These are phyloP conservation scores for Byssochlamys sp. DNA, from an alignment of 2,329 filamentous ascomycete genomes.

Conservation along the genomic window DNA sequence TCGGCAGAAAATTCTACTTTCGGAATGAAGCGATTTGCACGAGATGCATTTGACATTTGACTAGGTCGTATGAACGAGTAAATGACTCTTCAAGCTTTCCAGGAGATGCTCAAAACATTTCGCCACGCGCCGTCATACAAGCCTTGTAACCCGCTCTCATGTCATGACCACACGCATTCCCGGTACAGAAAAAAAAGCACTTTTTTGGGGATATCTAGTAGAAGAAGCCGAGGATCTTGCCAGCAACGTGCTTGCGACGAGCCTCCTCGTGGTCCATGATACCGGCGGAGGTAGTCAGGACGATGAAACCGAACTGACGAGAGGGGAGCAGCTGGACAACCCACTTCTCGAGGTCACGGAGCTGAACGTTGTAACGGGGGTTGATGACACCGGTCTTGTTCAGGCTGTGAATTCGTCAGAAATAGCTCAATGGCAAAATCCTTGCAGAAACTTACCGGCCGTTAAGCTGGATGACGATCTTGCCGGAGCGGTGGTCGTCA, in stretches of 20 bases:
- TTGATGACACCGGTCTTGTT: conserved; percentile 99
- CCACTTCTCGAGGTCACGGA: conserved; percentile 98
- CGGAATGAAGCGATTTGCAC: conserved; percentile 3
- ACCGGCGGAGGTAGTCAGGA: conserved; percentile 96
- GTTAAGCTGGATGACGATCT: conserved; percentile 99
- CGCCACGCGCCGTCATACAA: conserved; percentile 15
- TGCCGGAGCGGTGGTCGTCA: conserved; percentile 98
- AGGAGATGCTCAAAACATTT: conserved; percentile 16
- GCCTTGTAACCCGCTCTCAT: conserved; percentile 11
- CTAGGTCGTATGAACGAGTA: conserved; percentile 1
- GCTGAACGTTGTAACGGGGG: conserved; percentile 97
- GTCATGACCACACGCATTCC: conserved; percentile 11
- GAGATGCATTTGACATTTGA: conserved; percentile 8
- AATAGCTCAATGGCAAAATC: conserved; percentile 2
- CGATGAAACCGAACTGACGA: conserved; percentile 99
- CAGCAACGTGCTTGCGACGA: conserved; percentile 93
- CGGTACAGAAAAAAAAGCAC: conserved; percentile 18
- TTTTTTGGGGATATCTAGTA: conserved; percentile 54
- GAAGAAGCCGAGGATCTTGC: conserved; percentile 99
- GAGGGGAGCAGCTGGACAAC: conserved; percentile 96
- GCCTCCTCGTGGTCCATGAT: conserved; percentile 99
- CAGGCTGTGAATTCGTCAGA: conserved; percentile 41
- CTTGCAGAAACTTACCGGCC: conserved; percentile 53
- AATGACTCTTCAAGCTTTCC: conserved; percentile 10
- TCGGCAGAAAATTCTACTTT: neutral